These are phyloP conservation scores for Neohortaea acidophila DNA, from an alignment of 495 filamentous ascomycete genomes.

Conservation along the genomic window DNA sequence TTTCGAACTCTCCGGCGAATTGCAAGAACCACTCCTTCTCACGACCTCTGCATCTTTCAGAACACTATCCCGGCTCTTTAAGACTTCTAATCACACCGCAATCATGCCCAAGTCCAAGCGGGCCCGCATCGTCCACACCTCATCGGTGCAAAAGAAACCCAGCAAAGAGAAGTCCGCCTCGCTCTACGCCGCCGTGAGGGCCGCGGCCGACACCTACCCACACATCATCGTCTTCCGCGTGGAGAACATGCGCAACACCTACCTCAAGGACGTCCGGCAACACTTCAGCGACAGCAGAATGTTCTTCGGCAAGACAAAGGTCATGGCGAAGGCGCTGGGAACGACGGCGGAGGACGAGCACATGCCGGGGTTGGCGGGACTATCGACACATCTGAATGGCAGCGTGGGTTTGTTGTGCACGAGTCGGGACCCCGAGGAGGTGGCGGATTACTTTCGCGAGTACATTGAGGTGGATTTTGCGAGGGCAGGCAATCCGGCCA, in stretches of 20 bases:
- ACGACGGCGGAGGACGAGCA: conserved; percentile 56
- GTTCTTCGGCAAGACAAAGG: conserved; percentile 98
- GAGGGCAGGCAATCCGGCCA: conserved; percentile 62
- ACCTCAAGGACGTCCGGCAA: conserved; percentile 78
- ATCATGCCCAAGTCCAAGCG: conserved; percentile 96
- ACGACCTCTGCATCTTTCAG: too few relatives aligned
- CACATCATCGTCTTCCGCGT: conserved; percentile 85
- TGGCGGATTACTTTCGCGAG: conserved; percentile 50
- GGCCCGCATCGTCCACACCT: conserved; percentile 70
- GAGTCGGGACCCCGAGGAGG: conserved; percentile 45
- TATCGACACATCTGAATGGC: conserved; percentile 58
- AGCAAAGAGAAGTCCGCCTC: conserved; percentile 77
- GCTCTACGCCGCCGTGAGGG: conserved; percentile 75
- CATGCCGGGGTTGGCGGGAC: conserved; percentile 52
- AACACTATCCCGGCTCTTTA: too few relatives aligned
- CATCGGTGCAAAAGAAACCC: conserved; percentile 73
- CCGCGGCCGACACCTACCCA: conserved; percentile 70
- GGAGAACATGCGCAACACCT: conserved; percentile 97
- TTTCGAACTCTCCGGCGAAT: too few relatives aligned
- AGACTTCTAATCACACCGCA: too few relatives aligned
- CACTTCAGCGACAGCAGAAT: conserved; percentile 85
- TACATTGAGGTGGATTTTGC: conserved; percentile 68
- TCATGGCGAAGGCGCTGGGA: conserved; percentile 88
- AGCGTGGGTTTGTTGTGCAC: conserved; percentile 86
- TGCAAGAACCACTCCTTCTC: too few relatives aligned